These are phyloP conservation scores for Colletotrichum sp. DNA, from an alignment of 2,329 filamentous ascomycete species.

Conservation along the genomic window DNA sequence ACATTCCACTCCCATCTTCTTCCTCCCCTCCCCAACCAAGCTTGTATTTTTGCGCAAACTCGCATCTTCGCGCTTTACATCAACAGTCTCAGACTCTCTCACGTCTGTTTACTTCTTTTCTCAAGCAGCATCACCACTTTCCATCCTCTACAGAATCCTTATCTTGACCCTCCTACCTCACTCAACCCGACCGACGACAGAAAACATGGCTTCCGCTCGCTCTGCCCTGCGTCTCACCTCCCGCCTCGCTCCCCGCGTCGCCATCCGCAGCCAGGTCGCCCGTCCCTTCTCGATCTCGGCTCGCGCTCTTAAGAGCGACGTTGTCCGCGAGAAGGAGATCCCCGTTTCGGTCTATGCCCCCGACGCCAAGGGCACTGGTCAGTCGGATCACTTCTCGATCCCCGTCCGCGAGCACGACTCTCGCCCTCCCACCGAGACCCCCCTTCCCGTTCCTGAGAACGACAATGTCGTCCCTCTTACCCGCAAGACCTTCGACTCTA, in stretches of 20 bases:
- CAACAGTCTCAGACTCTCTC: background rate
- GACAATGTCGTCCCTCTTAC: conserved; percentile 57
- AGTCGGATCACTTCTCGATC: conserved; percentile 59
- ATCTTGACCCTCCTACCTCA: background rate
- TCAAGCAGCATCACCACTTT: background rate
- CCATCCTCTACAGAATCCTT: background rate
- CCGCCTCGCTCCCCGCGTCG: conserved; percentile 31
- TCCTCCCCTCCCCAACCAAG: background rate
- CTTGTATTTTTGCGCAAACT: conserved; percentile 2
- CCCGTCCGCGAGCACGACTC: conserved; percentile 49
- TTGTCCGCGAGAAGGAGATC: conserved; percentile 62
- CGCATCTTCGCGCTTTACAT: conserved; percentile 4
- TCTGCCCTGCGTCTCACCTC: conserved; percentile 17
- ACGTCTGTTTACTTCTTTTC: background rate
- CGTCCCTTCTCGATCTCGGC: conserved; percentile 41
- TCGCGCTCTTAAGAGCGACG: conserved; percentile 50
- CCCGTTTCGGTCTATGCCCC: conserved; percentile 60
- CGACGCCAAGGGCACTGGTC: conserved; percentile 48
- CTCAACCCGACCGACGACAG: background rate
- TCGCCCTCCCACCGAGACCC: conserved; percentile 47
- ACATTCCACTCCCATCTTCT: background rate
- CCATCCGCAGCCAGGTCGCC: conserved; percentile 30
- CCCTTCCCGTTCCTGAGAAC: conserved; percentile 45
- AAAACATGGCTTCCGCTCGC: conserved; percentile 13
- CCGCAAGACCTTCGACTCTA: conserved; percentile 55